phyloP scores from a whole-genome alignment of 2,329 filamentous ascomycete genomes.

The Sporothrix pallida region DNA sequence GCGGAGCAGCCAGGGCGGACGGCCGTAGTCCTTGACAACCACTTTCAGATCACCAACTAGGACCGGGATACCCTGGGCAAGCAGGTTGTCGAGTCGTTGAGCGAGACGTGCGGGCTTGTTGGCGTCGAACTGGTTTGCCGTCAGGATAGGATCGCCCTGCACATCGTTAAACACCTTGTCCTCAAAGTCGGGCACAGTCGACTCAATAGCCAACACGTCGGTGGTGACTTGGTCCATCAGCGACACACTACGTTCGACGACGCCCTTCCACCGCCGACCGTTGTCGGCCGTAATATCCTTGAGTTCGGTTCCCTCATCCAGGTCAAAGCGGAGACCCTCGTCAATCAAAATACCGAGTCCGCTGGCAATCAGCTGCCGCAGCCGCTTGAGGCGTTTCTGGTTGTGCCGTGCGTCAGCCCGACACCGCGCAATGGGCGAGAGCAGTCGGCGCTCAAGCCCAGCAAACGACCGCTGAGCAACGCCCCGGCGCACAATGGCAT shows the following conservation, averaged over 20 bases:
- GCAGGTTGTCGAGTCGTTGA: conserved; percentile 69
- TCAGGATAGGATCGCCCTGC: conserved; percentile 65
- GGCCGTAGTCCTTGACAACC: conserved; percentile 70
- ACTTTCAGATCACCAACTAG: conserved; percentile 64
- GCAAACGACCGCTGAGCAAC: conserved; percentile 73
- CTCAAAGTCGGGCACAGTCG: conserved; percentile 67
- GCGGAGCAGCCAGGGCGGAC: conserved; percentile 74
- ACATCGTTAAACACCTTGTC: conserved; percentile 68
- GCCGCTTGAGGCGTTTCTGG: conserved; percentile 70
- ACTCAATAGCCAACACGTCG: conserved; percentile 69
- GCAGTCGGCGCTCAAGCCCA: conserved; percentile 72
- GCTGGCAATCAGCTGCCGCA: conserved; percentile 82
- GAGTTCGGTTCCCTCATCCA: conserved; percentile 52
- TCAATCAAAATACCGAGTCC: conserved; percentile 87
- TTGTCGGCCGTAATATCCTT: conserved; percentile 48
- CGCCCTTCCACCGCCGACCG: conserved; percentile 66
- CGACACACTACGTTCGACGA: conserved; percentile 78
- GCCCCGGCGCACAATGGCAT: conserved; percentile 76
- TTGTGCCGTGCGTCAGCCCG: conserved; percentile 78
- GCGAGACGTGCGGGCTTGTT: conserved; percentile 66
- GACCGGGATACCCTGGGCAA: conserved; percentile 70
- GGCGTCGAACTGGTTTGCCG: conserved; percentile 57
- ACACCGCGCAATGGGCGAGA: conserved; percentile 78
- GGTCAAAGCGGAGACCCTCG: conserved; percentile 74
- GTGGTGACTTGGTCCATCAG: conserved; percentile 85